Evolutionary conservation across 202 grass and related monocot genomes (phyloP), one percentile per base, ranked within the genome.

Genomic region (Sporobolus alterniflorus): DNA sequence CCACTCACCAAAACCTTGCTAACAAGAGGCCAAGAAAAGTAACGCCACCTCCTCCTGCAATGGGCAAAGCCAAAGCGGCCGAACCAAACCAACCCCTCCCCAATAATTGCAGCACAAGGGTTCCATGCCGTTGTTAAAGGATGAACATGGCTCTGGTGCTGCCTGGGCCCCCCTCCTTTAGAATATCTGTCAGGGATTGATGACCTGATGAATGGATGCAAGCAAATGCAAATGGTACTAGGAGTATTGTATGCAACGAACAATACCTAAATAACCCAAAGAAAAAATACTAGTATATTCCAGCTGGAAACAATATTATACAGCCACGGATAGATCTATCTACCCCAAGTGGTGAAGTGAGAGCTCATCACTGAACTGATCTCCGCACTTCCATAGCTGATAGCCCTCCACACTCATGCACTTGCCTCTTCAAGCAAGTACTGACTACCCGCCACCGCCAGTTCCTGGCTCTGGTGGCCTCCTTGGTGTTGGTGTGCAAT

Each of bases 61-160:
- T 59, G 11, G 68, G 7, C 57, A 56, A 41, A 33, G 40, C 48
- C 9, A 56, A 33, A 9, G 55, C 22, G 28, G 1, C 14, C n/a
- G 48, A 74, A 43, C 40, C 76, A 74, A 86, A 22, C 79, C 77
- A 47, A 76, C 44, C 20, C 43, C 22, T 33, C 71, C 33, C 84
- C 89, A 90, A 90, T 90, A 80, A 90, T 90, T 90, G 84, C 74
- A 64, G 84, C 73, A 61, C 83, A 83, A 83, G 75, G 52, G 62
- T 74, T 75, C 80, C 80, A 84, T 87, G 88, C 34, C 57, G 70
- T 40, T 71, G 84, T 51, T 87, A 80, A 90, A 90, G 80, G 84
- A 56, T 80, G 88, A 84, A 80, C 88, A 84, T 87, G 88, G 75
- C 84, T 56, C 84, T 77, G 82, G 57, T 31, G 54, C n/a, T 47